Evolutionary conservation across 768 basidiomycete species (phyloP).

Genomic region (Lentinus brumalis): DNA sequence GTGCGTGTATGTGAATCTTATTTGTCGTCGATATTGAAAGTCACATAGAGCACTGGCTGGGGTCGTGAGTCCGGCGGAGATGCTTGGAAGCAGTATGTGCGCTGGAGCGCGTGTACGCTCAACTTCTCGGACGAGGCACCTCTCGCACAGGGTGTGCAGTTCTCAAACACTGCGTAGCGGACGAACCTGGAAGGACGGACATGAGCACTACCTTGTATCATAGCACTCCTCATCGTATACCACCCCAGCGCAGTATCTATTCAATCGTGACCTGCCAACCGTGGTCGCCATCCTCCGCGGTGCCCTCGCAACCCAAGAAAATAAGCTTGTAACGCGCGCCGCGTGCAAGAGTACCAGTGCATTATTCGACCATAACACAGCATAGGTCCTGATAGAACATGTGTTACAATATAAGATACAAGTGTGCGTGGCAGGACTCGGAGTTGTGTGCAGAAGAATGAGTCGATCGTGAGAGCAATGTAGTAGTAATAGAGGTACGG

Average conservation of each 20-base stretch:
- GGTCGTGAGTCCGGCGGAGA: constrained; percentile 97
- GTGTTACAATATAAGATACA: constrained; percentile 33
- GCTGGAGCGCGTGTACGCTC: constrained; percentile 90
- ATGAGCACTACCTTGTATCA: no score
- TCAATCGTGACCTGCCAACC: no score
- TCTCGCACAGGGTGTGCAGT: constrained; percentile 91
- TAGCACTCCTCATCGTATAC: no score
- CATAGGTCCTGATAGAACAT: constrained; percentile 19
- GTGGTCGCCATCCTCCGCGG: no score
- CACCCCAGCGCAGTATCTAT: no score
- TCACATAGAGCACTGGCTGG: constrained; percentile 78
- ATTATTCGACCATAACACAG: constrained; percentile 16
- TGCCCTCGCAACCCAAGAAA: no score
- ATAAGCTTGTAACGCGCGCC: background rate
- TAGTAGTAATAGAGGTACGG: constrained; percentile 1
- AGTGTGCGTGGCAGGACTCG: constrained; percentile 16
- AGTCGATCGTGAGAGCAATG: constrained; percentile 5
- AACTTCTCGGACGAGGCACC: constrained; percentile 91
- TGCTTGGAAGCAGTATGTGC: constrained; percentile 97
- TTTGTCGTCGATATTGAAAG: no score
- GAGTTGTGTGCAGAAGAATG: constrained; percentile 3
- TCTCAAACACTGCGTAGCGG: constrained; percentile 39
- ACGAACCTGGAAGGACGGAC: background rate
- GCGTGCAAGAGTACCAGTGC: constrained; percentile 3
- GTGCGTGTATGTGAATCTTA: no score